Base-by-base conservation (phyloP, 2,329 filamentous ascomycete species). In the Alternaria sp. region DNA sequence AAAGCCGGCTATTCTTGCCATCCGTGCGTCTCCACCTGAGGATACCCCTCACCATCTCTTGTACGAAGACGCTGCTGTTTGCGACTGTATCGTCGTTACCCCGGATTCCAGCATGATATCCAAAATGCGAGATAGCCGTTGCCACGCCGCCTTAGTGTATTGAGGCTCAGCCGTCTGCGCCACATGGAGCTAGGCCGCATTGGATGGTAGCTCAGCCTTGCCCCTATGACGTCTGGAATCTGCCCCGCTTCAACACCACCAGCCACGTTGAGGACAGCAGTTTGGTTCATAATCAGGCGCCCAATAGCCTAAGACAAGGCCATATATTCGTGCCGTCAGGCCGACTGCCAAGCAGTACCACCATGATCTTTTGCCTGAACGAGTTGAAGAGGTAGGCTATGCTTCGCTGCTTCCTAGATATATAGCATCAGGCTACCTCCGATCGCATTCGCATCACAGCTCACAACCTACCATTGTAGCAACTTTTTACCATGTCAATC, bases 1-100 rank as follows among this genome's bases (percentile, higher is more conserved):
- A n/a, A 25, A 32, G 13, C 60, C 70, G 68, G 66, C 61, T 69
- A 54, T 63, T 60, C 56, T 63, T 72, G 59, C 61, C 56, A 49
- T 21, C 40, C 43, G 25, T 19, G 2, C 11, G 57, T 43, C 28
- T 40, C 54, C 32, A 17, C 46, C 28, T 52, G 6, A 17, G 19
- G 30, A 12, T 50, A 12, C 45, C 44, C 44, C 44, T 23, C 26
- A 23, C 19, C 21, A 43, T 28, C 23, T n/a, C 26, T 25, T 45
- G 12, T 4, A 51, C 21, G 7, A 19, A 12, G 28, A 23, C 12
- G 11, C 30, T 57, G 15, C 5, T 43, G 15, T 54, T 7, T 28
- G 32, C 36, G 44, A 25, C 28, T 19, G 19, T 28, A 23, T 44
- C 54, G 12, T 23, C 36, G 5, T 21, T n/a, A 21, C 13, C 25